Conservation (phyloP, 768 basidiomycete genomes). For the Paxillus involutus region DNA sequence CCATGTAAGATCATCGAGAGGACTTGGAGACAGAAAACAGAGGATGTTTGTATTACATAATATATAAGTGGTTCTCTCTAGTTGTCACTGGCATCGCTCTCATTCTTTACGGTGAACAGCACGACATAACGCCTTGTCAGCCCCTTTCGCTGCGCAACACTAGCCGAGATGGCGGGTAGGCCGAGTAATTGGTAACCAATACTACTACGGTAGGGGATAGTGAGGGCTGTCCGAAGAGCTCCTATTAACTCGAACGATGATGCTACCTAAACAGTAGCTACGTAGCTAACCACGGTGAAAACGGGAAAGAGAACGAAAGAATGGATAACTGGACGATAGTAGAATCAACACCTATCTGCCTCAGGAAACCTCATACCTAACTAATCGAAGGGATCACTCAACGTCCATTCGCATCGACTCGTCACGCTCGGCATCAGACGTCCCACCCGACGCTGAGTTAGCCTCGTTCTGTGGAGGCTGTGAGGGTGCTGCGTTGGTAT, state of each 20-base stretch:
- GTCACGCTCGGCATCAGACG: background rate
- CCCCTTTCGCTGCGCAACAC: too few relatives aligned
- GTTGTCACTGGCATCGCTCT: too few relatives aligned
- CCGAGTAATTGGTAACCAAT: too few relatives aligned
- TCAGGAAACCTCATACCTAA: background rate
- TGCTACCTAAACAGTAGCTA: slow-evolving; percentile 3
- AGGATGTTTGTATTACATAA: too few relatives aligned
- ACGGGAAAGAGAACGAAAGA: background rate
- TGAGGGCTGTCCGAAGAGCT: background rate
- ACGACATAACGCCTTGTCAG: too few relatives aligned
- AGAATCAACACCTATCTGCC: background rate
- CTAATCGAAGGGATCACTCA: slow-evolving; percentile 8
- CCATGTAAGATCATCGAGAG: too few relatives aligned
- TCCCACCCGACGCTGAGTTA: background rate
- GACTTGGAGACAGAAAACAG: too few relatives aligned
- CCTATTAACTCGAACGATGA: background rate
- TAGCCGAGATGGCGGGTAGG: too few relatives aligned
- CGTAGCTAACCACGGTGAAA: background rate
- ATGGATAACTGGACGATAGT: background rate
- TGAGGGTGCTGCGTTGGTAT: background rate
- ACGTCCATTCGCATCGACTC: slow-evolving; percentile 10
- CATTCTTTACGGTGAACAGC: too few relatives aligned
- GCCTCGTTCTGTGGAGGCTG: background rate
- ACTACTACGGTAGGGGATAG: too few relatives aligned
- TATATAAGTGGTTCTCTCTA: too few relatives aligned